Evolutionary conservation across 805 yeast genomes (phyloP), one percentile per base, ranked within the genome.

Genomic region (Kodamaea neixiangensis): DNA sequence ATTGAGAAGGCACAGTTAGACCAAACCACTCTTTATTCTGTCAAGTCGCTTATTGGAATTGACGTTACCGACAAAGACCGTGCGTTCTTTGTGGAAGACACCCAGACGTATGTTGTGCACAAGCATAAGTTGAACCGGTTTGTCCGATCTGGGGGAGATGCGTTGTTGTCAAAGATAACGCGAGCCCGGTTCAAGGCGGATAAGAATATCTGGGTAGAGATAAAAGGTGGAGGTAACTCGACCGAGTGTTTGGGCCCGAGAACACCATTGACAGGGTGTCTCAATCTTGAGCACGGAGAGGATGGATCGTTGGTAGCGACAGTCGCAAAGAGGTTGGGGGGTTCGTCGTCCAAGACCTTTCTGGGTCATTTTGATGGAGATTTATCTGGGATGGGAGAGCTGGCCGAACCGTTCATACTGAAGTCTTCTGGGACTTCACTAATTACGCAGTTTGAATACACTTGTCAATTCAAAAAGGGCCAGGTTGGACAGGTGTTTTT

Each of bases 401-500:
- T 25, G 31, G 11, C 11, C 11, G 31, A 25, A 25, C 31, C 31
- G 10, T 25, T 25, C 31, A 10, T 25, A 9, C 5, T 25, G 31
- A 25, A 25, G 11, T 25, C 31, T 7, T 25, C 10, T 13, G 31
- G 31, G 11, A 17, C 41, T 5, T 5, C 19, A 11, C 20, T 37
- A 17, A 17, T 6, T 10, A 37, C 21, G 5, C n/a, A 17, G 7
- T 37, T 37, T 17, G 55, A 57, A 2, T 64, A 57, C 39, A 38
- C 49, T 7, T 64, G 68, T 39, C 44, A 39, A 6, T 51, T 62
- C 17, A 51, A 54, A 0, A 52, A 55, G 11, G 63, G 63, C 7
- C 14, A 47, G n/a, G 52, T 57, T 2, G 68, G 66, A 13, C 65
- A 63, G 53, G 50, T 60, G 25, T 57, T 58, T 46, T 33, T 61